A percentile compares a stretch with the other conserved stretches of the same genome.
These are phyloP conservation scores for rapeseed (Brassica napus) DNA, from an alignment of 345 rosid species.

Conservation along the genomic window Da-Ae NC_063438.1:25064501-25065000, in stretches of 20 bases:
- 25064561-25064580: conserved; percentile 95
- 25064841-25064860: neutral
- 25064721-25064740: conserved; percentile 48
- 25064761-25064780: conserved; percentile 42
- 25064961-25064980: conserved; percentile 22
- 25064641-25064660: conserved; percentile 77
- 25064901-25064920: conserved; percentile 21
- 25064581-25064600: conserved; percentile 60
- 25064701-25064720: conserved; percentile 73
- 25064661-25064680: conserved; percentile 89
- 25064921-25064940: neutral
- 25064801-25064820: no score
- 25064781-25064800: no score
- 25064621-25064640: conserved; percentile 89
- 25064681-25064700: conserved; percentile 89
- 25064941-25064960: conserved; percentile 15
- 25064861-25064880: conserved; percentile 27
- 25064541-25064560: conserved; percentile 66
- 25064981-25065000: conserved; percentile 12
- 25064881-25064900: conserved; percentile 21
- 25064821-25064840: conserved; percentile 13
- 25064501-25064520: neutral
- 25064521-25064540: neutral
- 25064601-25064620: conserved; percentile 76
- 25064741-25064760: conserved; percentile 40